Evolutionary conservation across 768 basidiomycete species (phyloP).

Genomic region (Dacryopinax primogenitus): DNA sequence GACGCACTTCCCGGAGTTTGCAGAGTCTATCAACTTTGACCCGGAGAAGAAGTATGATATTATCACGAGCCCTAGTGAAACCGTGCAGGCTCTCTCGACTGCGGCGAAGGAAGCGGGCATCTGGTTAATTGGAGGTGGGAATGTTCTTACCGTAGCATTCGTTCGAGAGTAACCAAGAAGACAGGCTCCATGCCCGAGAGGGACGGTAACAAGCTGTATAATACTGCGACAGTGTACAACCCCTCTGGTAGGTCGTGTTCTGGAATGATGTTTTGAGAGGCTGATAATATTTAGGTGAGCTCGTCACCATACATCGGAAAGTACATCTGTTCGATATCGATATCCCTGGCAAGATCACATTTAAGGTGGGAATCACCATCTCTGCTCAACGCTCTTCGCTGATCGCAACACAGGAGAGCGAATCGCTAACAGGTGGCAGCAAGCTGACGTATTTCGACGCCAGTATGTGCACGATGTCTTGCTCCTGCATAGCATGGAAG

Average conservation of each 20-base stretch:
- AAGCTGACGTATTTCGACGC: constrained; percentile 75
- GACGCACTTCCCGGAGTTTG: constrained; percentile 66
- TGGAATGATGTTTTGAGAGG: constrained; percentile 38
- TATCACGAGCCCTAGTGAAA: constrained; percentile 48
- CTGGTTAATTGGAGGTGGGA: constrained; percentile 89
- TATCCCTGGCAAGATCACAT: constrained; percentile 80
- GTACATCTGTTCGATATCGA: constrained; percentile 97
- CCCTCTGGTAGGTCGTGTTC: constrained; percentile 27
- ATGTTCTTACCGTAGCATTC: background rate
- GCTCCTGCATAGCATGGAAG: background rate
- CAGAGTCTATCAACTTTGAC: constrained; percentile 59
- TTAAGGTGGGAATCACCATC: constrained; percentile 46
- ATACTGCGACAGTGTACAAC: constrained; percentile 84
- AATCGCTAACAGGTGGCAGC: constrained; percentile 66
- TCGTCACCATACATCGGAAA: constrained; percentile 83
- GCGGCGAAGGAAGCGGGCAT: constrained; percentile 62
- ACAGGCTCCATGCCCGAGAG: constrained; percentile 91
- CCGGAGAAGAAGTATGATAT: constrained; percentile 48
- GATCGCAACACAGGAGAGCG: constrained; percentile 57
- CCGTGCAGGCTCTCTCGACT: constrained; percentile 65
- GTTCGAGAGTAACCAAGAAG: background rate
- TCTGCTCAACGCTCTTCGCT: background rate
- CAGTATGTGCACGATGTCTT: constrained; percentile 37
- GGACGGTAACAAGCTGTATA: constrained; percentile 65
- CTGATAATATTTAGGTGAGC: constrained; percentile 42